Base-by-base conservation (phyloP, 768 basidiomycete species). In the Filobasidium wieringae region DNA sequence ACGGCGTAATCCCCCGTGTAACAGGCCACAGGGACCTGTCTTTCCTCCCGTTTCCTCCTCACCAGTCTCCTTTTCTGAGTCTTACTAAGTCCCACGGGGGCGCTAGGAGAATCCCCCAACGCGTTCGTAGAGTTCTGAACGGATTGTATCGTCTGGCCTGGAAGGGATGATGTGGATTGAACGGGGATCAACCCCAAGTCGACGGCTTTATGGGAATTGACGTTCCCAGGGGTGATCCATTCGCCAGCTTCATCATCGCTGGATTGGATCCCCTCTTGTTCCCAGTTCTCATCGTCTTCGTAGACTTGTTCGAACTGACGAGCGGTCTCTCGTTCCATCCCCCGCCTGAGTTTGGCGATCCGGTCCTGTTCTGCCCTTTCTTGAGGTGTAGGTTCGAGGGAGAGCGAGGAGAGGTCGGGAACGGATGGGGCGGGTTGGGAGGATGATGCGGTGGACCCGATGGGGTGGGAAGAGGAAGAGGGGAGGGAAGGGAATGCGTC, bases 1-100 rank as follows among this genome's bases (percentile, higher is more conserved):
- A 99, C 95, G 17, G 95, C 95, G 72, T 91, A 97, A 80, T 99
- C 95, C 22, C 88, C 88, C 8, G 95, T 97, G 87, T 97, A 90
- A 71, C 92, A 95, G 17, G 91, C 95, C 5, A 81, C 82, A 53
- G 78, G 78, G 45, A 93, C 78, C 53, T 53, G 54, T 9, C n/a
- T 33, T 19, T 30, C 24, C 27, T 22, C 27, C 14, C 11, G 17
- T 50, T 26, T 53, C 51, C n/a, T 32, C n/a, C 32, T 7, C 56
- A 34, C 24, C 15, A 34, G 33, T 30, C 39, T 57, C 33, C 37
- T 31, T 39, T 54, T 60, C 12, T 51, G n/a, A n/a, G n/a, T 73
- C 37, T 55, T 60, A 32, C 22, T n/a, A 22, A 17, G 33, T 33
- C 37, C 43, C 43, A n/a, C 56, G 19, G 30, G n/a, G 50, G 12